Evolutionary conservation across 208 protist genomes (phyloP), one percentile per base, ranked within the genome.

Genomic region (Tetramitus jugosus): DNA sequence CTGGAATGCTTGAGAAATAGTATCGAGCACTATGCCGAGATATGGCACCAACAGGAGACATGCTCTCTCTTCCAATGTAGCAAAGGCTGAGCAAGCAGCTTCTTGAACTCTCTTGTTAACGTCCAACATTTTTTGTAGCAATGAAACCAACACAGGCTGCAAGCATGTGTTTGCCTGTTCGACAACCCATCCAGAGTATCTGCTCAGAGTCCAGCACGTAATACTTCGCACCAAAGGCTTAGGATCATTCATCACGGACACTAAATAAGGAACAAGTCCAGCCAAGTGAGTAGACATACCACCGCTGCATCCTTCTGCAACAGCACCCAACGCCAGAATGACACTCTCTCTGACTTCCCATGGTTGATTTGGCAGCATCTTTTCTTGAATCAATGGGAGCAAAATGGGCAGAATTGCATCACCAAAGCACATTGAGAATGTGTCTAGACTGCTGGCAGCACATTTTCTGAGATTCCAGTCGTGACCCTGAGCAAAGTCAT

Each of bases 381-480:
- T 89, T 49, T 60, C 65, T 49, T 92, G 89, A 64, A 97, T 89
- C 61, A 80, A 77, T n/a, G 72, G 78, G 75, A 97, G 83, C 31
- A 95, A 87, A 40, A 86, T 81, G 40, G 82, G 52, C 14, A 97
- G 76, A 65, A 97, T 87, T 29, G 79, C 67, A 20, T 91, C 87
- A 49, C 90, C 88, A 82, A 90, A 95, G 79, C 88, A 84, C 69
- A 89, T 85, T 60, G 87, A 85, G 46, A 97, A 83, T 33, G 88
- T 83, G 76, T 97, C 94, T 45, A 97, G 83, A 33, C 87, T 88
- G 23, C 87, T 67, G 7, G 92, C 92, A 10, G 88, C 88, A 37
- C 91, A 93, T 78, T 91, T 93, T 67, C 94, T 90, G 64, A 96
- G 83, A 71, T 89, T 95, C 91, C 91, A 95, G 82, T 94, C 86